These are phyloP conservation scores for Grosmannia huntii DNA, from an alignment of 2,329 filamentous ascomycete species.

Conservation along the genomic window DNA sequence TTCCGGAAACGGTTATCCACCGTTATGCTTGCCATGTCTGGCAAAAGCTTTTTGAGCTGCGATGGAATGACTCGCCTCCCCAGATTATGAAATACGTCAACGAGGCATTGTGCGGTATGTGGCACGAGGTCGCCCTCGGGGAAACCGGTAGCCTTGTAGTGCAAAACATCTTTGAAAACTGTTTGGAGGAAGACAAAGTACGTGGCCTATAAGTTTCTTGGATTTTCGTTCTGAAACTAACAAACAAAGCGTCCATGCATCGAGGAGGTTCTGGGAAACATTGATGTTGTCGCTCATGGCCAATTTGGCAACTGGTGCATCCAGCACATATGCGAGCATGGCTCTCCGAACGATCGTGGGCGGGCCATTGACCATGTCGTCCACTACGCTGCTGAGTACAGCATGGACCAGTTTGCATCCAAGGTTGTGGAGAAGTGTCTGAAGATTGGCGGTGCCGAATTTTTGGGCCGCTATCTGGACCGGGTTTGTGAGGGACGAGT, in stretches of 20 bases:
- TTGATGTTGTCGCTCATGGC: conserved; percentile 91
- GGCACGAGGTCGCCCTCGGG: conserved; percentile 93
- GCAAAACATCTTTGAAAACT: conserved; percentile 99
- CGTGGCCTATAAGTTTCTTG: conserved; percentile 10
- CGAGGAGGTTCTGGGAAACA: conserved; percentile 87
- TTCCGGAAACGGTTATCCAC: conserved; percentile 96
- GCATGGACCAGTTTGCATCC: conserved; percentile 97
- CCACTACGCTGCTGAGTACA: conserved; percentile 86
- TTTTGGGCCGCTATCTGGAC: conserved; percentile 83
- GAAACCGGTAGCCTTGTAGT: conserved; percentile 97
- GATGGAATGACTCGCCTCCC: conserved; percentile 87
- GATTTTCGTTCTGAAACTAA: background rate
- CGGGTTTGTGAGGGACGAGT: conserved; percentile 83
- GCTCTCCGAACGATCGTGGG: conserved; percentile 78
- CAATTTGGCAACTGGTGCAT: conserved; percentile 99
- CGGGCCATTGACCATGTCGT: conserved; percentile 93
- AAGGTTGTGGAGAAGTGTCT: conserved; percentile 99
- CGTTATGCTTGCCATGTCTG: conserved; percentile 98
- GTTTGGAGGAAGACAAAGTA: conserved; percentile 96
- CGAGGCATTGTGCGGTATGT: conserved; percentile 88
- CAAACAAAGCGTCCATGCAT: conserved; percentile 72
- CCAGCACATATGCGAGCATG: conserved; percentile 97
- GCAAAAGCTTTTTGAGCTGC: conserved; percentile 97
- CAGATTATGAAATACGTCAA: conserved; percentile 99
- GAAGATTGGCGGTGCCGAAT: conserved; percentile 86